These are phyloP conservation scores for Fragilaria crotonensis DNA, from an alignment of 108 stramenopile genomes.

Conservation along the genomic window DNA sequence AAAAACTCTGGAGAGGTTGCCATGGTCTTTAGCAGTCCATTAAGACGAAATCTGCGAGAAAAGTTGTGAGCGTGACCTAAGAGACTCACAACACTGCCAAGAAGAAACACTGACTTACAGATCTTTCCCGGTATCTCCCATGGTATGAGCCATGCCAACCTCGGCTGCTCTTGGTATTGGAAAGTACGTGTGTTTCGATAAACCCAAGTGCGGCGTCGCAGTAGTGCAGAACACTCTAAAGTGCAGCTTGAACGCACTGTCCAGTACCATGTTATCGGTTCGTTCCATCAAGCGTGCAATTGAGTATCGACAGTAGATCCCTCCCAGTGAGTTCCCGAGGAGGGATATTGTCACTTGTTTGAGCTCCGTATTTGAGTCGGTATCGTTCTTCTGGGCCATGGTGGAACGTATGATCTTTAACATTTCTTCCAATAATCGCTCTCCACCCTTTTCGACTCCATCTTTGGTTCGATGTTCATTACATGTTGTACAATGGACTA, in stretches of 20 bases:
- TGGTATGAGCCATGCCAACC: constrained; percentile 41
- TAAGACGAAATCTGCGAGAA: constrained; percentile 18
- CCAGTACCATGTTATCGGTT: background rate
- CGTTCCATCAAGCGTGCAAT: constrained; percentile 45
- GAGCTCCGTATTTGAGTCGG: constrained; percentile 2
- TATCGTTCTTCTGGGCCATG: constrained; percentile 25
- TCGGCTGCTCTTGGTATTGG: constrained; percentile 68
- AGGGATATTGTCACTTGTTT: constrained; percentile 60
- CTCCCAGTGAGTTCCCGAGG: constrained; percentile 81
- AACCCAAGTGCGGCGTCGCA: constrained; percentile 79
- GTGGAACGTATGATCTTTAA: constrained; percentile 41
- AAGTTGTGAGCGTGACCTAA: constrained; percentile 19
- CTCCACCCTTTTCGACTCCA: constrained; percentile 70
- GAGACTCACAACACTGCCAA: too few species aligned
- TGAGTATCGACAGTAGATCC: constrained; percentile 76
- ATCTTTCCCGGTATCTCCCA: constrained; percentile 62
- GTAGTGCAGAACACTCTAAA: constrained; percentile 80
- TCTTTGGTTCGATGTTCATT: constrained; percentile 76
- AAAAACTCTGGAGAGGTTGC: constrained; percentile 39
- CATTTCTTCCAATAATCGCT: constrained; percentile 67
- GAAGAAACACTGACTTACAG: constrained; percentile 20
- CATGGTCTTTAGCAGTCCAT: constrained; percentile 35
- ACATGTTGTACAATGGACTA: constrained; percentile 56
- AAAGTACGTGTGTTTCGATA: constrained; percentile 68
- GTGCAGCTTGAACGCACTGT: constrained; percentile 24